Percentiles rank a stretch among this genome's conserved stretches.
phyloP scores from a whole-genome alignment of 441 rosid species.

The Bruguiera hainesii region DNA sequence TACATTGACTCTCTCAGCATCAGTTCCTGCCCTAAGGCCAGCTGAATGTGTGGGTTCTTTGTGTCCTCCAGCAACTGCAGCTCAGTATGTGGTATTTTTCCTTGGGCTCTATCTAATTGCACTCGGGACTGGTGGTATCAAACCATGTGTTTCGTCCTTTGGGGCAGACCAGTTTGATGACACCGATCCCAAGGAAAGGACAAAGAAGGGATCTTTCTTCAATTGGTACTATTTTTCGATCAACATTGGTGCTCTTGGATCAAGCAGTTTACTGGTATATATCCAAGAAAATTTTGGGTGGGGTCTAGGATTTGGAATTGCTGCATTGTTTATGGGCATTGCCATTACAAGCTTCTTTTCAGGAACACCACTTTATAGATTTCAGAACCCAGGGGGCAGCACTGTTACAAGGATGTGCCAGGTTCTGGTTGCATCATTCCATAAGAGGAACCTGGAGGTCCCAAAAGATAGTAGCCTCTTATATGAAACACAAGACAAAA shows the following conservation, averaged over 20 bases:
- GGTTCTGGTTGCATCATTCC: conserved; percentile 71
- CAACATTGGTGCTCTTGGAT: conserved; percentile 72
- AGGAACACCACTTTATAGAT: conserved; percentile 77
- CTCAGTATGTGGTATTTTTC: conserved; percentile 48
- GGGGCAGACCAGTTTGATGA: conserved; percentile 94
- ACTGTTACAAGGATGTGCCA: conserved; percentile 74
- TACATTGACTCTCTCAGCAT: conserved; percentile 76
- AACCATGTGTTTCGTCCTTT: conserved; percentile 85
- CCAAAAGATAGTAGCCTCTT: conserved; percentile 57
- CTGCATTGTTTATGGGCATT: conserved; percentile 73
- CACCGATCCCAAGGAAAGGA: conserved; percentile 65
- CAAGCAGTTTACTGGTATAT: conserved; percentile 72
- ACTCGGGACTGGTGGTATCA: conserved; percentile 86
- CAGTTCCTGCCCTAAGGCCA: conserved; percentile 63
- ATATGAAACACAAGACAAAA: conserved; percentile 60
- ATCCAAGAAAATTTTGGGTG: conserved; percentile 86
- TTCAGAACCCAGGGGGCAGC: conserved; percentile 83
- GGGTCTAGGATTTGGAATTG: conserved; percentile 89
- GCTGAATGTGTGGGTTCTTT: conserved; percentile 47
- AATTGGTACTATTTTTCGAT: conserved; percentile 87
- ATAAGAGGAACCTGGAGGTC: conserved; percentile 46
- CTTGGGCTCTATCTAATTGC: conserved; percentile 81
- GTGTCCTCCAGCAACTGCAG: conserved; percentile 65
- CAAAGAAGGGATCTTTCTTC: conserved; percentile 73
- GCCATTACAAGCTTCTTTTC: conserved; percentile 80